phyloP scores from a whole-genome alignment of 1,284 basidiomycete species.

The Tausonia pullulans region DNA sequence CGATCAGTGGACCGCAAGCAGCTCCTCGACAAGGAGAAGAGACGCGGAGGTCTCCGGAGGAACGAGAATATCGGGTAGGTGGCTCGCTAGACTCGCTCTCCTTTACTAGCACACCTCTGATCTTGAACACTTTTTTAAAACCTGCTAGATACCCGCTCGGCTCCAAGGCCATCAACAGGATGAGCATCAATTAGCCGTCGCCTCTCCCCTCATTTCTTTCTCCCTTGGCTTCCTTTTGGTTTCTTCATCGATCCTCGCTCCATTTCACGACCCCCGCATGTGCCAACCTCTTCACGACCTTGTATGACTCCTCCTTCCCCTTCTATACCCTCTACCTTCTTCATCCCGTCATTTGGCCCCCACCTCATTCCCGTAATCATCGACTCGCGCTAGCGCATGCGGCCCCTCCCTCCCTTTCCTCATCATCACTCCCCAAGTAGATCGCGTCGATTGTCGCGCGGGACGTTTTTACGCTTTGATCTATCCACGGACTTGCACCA shows the following conservation, averaged over 20 bases:
- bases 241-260: not conserved
- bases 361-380: not conserved
- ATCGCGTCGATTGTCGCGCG: no score
- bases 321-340: not conserved
- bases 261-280: not conserved
- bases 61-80: not conserved
- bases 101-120: not conserved
- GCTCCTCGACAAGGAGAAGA: not conserved
- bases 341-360: not conserved
- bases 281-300: not conserved
- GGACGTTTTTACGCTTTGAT: not conserved
- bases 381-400: not conserved
- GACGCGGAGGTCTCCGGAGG: not conserved
- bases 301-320: no score
- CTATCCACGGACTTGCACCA: not conserved
- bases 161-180: not conserved
- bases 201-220: not conserved
- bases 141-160: no score
- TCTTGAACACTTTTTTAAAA: not conserved
- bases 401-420: no score
- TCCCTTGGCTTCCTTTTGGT: not conserved
- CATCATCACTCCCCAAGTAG: no score
- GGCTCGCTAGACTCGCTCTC: not conserved
- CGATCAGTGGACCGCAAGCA: conserved; percentile 7
- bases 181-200: not conserved